Conservation (phyloP, 306 rosid genomes). For the Pyrus bretschneideri region DNA sequence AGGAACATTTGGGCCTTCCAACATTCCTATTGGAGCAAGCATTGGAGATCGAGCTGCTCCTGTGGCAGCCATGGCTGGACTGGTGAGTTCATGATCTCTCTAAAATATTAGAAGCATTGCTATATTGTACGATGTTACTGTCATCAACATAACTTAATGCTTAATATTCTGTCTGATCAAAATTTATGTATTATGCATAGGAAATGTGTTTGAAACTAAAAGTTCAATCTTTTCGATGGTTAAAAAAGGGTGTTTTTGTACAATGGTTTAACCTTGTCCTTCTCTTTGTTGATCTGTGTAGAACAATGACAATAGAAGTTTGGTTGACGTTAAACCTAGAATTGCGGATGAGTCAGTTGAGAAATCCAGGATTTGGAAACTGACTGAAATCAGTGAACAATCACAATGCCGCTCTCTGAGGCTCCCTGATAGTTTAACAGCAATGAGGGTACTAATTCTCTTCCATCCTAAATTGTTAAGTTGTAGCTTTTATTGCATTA, state of each 20-base stretch:
- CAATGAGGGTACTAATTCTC: slow-evolving; percentile 59
- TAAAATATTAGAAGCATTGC: background rate
- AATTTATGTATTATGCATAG: slow-evolving; percentile 6
- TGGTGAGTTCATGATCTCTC: slow-evolving; percentile 49
- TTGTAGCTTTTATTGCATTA: background rate
- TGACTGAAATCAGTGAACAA: slow-evolving; percentile 70
- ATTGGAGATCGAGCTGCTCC: slow-evolving; percentile 82
- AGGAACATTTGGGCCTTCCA: slow-evolving; percentile 59
- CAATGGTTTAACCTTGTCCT: slow-evolving; percentile 10
- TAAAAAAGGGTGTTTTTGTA: background rate
- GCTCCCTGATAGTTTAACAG: slow-evolving; percentile 73
- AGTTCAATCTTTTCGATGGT: background rate
- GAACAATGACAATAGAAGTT: slow-evolving; percentile 77
- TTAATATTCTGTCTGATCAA: background rate
- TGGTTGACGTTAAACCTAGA: slow-evolving; percentile 88
- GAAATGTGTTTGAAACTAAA: slow-evolving; percentile 7
- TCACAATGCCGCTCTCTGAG: slow-evolving; percentile 84
- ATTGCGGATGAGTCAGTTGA: slow-evolving; percentile 73
- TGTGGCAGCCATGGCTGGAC: slow-evolving; percentile 64
- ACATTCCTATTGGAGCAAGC: slow-evolving; percentile 67
- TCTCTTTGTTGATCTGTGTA: slow-evolving; percentile 25
- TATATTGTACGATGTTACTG: background rate
- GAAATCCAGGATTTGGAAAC: slow-evolving; percentile 89
- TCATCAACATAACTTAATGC: background rate
- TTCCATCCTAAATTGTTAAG: background rate